A percentile compares a stretch with the other conserved stretches of the same genome.
Conservation (phyloP, 768 basidiomycete species). For the Psilocybe tampanensis region DNA sequence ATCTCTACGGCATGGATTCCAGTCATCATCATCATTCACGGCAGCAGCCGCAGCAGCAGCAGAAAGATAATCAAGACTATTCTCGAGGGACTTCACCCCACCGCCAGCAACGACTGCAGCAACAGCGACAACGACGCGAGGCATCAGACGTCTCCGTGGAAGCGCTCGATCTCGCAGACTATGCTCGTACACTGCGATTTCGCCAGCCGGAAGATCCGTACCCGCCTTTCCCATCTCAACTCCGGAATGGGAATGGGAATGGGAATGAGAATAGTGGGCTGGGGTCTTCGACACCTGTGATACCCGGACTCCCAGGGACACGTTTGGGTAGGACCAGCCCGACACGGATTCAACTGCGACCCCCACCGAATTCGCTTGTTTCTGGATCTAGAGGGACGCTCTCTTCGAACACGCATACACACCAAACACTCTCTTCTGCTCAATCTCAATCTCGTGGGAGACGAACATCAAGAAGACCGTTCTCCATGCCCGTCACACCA, state of each 20-base stretch:
- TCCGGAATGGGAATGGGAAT: conserved; percentile 12
- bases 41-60: no score
- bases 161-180: conserved; percentile 75
- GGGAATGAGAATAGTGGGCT: neutral
- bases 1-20: conserved; percentile 11
- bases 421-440: conserved; percentile 21
- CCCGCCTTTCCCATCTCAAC: conserved; percentile 29
- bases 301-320: neutral
- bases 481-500: conserved; percentile 50
- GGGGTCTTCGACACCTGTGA: neutral
- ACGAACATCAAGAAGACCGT: conserved; percentile 38
- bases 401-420: conserved; percentile 37
- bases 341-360: neutral
- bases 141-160: conserved; percentile 68
- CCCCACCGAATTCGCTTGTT: conserved; percentile 39
- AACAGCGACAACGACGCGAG: conserved; percentile 40
- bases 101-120: neutral
- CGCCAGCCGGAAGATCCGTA: conserved; percentile 37
- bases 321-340: no score
- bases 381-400: conserved; percentile 48
- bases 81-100: conserved; percentile 17
- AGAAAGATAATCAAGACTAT: conserved; percentile 1
- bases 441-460: conserved; percentile 19
- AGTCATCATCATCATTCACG: no score
- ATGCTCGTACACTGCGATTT: conserved; percentile 51